These are phyloP conservation scores for Westerdykella ornata DNA, from an alignment of 2,329 filamentous ascomycete genomes.

Conservation along the genomic window DNA sequence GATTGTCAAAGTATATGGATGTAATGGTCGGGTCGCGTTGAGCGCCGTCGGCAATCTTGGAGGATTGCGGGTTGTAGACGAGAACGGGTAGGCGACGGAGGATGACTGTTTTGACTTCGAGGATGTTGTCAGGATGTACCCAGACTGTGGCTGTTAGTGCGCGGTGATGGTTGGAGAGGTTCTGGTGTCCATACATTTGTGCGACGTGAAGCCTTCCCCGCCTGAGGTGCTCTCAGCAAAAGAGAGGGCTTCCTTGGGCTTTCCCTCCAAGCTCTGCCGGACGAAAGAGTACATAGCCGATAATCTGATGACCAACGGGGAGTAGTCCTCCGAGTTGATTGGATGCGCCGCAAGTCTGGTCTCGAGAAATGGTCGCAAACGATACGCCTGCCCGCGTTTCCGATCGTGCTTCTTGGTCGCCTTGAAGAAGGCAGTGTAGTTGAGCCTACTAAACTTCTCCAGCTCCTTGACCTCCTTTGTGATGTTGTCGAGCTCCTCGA, in stretches of 20 bases:
- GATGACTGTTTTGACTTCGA: conserved; percentile 95
- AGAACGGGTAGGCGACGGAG: conserved; percentile 83
- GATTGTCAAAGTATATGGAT: conserved; percentile 91
- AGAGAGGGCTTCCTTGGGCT: conserved; percentile 39
- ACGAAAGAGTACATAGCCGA: conserved; percentile 96
- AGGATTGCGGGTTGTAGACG: conserved; percentile 82
- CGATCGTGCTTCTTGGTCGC: conserved; percentile 99
- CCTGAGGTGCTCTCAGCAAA: conserved; percentile 38
- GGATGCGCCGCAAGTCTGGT: conserved; percentile 80
- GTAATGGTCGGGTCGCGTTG: conserved; percentile 83
- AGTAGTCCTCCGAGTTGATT: conserved; percentile 93
- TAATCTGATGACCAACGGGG: conserved; percentile 76
- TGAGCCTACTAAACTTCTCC: conserved; percentile 90
- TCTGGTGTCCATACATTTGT: conserved; percentile 62
- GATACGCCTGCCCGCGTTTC: conserved; percentile 78
- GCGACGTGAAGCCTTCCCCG: conserved; percentile 68
- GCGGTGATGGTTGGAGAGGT: background rate
- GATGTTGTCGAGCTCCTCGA: conserved; percentile 76
- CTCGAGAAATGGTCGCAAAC: conserved; percentile 84
- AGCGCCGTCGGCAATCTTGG: conserved; percentile 71
- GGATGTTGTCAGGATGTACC: conserved; percentile 90
- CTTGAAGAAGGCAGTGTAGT: conserved; percentile 97
- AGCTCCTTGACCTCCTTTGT: conserved; percentile 87
- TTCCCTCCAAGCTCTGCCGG: conserved; percentile 69
- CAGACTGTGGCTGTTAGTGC: conserved; percentile 57